These are phyloP conservation scores for Fusarium citri DNA, from an alignment of 2,329 filamentous ascomycete genomes.

Conservation along the genomic window DNA sequence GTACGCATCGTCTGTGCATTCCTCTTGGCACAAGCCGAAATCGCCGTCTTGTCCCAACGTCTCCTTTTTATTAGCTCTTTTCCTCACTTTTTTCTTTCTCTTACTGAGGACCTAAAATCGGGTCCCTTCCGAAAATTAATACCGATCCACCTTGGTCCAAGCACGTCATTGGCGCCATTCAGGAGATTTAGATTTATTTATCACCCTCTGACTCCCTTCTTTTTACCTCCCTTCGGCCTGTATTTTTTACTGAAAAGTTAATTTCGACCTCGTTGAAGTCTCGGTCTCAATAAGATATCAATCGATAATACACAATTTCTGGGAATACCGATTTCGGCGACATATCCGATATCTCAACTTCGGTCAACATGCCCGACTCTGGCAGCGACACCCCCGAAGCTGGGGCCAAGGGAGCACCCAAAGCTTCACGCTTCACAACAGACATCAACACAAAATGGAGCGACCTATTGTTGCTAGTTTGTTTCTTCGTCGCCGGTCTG, in stretches of 20 bases:
- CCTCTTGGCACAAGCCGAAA: constrained; percentile 25
- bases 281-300: too few species aligned
- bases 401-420: constrained; percentile 14
- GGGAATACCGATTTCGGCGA: not conserved
- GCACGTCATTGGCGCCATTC: constrained; percentile 31
- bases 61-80: not conserved
- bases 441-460: constrained; percentile 42
- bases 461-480: constrained; percentile 40
- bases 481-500: constrained; percentile 45
- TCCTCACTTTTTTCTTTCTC: not conserved
- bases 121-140: constrained; percentile 2
- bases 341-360: not conserved
- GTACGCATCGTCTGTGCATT: constrained; percentile 20
- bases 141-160: constrained; percentile 10
- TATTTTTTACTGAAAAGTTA: not conserved
- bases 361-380: constrained; percentile 29
- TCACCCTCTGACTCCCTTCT: constrained; percentile 4
- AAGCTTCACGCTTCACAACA: constrained; percentile 26
- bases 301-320: not conserved
- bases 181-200: constrained; percentile 1
- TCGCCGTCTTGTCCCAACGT: constrained; percentile 3
- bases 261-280: not conserved
- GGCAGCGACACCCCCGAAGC: constrained; percentile 33
- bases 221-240: not conserved
- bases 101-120: not conserved